These are phyloP conservation scores for Solanum megistacrolobum DNA, from an alignment of 257 asterid genomes.

Conservation along the genomic window DNA sequence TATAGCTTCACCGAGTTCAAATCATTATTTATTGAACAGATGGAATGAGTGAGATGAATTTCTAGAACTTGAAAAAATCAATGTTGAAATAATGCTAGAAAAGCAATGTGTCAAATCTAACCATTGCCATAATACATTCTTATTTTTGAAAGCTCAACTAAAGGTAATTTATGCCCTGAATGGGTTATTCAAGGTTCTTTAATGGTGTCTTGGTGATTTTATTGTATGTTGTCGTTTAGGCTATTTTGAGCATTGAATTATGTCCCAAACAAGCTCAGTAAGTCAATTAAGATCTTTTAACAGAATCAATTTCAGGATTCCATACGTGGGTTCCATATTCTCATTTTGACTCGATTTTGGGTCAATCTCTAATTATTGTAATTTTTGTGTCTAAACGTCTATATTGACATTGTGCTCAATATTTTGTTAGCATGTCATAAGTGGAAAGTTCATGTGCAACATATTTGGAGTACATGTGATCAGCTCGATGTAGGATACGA, in stretches of 20 bases:
- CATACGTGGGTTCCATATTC: accelerated
- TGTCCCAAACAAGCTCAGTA: neutral
- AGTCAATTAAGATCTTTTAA: neutral
- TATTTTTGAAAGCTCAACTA: neutral
- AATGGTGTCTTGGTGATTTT: neutral
- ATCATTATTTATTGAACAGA: too few relatives aligned
- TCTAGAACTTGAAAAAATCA: too few relatives aligned
- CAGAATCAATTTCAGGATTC: too few relatives aligned
- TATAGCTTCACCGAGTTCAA: neutral
- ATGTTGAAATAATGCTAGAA: neutral
- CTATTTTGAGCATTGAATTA: too few relatives aligned
- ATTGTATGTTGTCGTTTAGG: neutral
- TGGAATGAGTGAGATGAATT: neutral
- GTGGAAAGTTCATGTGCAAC: accelerated
- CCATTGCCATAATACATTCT: neutral
- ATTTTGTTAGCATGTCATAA: too few relatives aligned
- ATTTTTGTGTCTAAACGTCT: neutral
- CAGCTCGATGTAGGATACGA: accelerated
- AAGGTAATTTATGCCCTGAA: too few relatives aligned
- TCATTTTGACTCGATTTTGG: neutral
- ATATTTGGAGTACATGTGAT: too few relatives aligned
- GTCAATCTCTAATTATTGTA: neutral
- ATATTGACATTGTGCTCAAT: neutral
- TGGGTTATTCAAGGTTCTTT: neutral
- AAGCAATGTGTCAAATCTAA: neutral